phyloP scores from a whole-genome alignment of 2,329 filamentous ascomycete species.

The Fusarium sp. region DNA sequence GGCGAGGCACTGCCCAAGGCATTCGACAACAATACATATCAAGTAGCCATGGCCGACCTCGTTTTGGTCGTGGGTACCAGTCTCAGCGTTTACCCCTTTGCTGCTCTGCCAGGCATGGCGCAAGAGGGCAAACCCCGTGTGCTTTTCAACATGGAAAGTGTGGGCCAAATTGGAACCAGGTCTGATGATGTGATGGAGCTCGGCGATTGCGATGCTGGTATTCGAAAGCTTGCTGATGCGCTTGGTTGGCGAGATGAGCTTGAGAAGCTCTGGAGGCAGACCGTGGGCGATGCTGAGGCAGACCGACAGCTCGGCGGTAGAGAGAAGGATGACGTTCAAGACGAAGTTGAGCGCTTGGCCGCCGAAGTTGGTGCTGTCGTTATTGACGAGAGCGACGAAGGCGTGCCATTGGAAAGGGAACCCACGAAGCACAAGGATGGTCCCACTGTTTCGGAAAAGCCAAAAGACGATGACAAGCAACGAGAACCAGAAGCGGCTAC shows the following conservation, averaged over 20 bases:
- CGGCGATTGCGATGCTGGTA: constrained; percentile 83
- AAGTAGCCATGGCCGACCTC: constrained; percentile 74
- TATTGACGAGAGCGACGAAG: constrained; percentile 40
- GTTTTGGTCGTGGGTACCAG: constrained; percentile 90
- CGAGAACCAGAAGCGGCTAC: not conserved
- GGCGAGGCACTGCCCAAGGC: constrained; percentile 70
- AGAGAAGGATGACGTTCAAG: constrained; percentile 51
- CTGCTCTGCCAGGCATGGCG: constrained; percentile 75
- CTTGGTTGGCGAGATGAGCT: constrained; percentile 89
- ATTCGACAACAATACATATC: constrained; percentile 49
- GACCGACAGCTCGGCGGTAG: constrained; percentile 54
- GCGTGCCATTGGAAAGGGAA: not conserved
- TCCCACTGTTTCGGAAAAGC: not conserved
- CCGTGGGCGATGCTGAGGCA: constrained; percentile 70
- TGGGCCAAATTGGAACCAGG: constrained; percentile 79
- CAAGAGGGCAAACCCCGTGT: constrained; percentile 74
- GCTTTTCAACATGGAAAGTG: constrained; percentile 86
- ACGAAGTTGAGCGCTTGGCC: constrained; percentile 55
- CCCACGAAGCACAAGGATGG: not conserved
- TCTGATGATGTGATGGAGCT: constrained; percentile 86
- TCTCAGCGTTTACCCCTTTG: constrained; percentile 88
- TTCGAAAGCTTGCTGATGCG: constrained; percentile 79
- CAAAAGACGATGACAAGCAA: not conserved
- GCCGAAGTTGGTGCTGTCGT: constrained; percentile 48
- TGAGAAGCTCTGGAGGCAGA: constrained; percentile 75